Conservation (phyloP, 2,329 filamentous ascomycete species). For the Fusarium sp. region DNA sequence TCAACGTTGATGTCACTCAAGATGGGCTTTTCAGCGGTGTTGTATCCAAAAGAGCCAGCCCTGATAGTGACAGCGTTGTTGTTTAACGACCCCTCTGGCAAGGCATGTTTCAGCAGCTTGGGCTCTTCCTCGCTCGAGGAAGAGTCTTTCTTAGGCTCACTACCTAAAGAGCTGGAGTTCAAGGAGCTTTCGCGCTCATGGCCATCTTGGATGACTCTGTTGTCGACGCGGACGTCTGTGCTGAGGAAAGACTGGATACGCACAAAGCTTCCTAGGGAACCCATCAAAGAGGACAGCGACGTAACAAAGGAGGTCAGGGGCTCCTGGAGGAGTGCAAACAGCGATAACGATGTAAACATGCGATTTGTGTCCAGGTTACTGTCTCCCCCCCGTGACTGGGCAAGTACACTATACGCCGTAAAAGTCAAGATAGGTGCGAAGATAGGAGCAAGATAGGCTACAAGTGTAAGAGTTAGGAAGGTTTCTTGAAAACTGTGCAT, state of each 20-base stretch:
- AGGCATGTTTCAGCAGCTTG: background rate
- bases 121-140: background rate
- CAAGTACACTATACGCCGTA: slow-evolving; percentile 33
- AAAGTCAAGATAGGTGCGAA: slow-evolving; percentile 38
- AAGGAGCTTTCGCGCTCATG: background rate
- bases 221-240: slow-evolving; percentile 19
- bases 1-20: slow-evolving; percentile 18
- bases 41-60: slow-evolving; percentile 28
- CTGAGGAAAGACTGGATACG: slow-evolving; percentile 37
- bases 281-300: slow-evolving; percentile 29
- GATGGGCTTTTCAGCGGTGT: slow-evolving; percentile 10
- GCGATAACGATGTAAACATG: slow-evolving; percentile 37
- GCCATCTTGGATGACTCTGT: background rate
- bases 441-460: slow-evolving; percentile 37
- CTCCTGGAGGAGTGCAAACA: slow-evolving; percentile 31
- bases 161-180: background rate
- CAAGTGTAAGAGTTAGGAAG: background rate
- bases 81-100: accelerated
- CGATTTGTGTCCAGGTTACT: slow-evolving; percentile 34
- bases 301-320: slow-evolving; percentile 36
- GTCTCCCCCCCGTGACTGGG: slow-evolving; percentile 11
- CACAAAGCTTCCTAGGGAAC: slow-evolving; percentile 32
- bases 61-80: slow-evolving; percentile 3
- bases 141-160: slow-evolving; percentile 3
- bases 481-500: background rate